A percentile compares a stretch with the other conserved stretches of the same genome.
These are phyloP conservation scores for Cryomyces antarcticus DNA, from an alignment of 495 filamentous ascomycete species.

Conservation along the genomic window DNA sequence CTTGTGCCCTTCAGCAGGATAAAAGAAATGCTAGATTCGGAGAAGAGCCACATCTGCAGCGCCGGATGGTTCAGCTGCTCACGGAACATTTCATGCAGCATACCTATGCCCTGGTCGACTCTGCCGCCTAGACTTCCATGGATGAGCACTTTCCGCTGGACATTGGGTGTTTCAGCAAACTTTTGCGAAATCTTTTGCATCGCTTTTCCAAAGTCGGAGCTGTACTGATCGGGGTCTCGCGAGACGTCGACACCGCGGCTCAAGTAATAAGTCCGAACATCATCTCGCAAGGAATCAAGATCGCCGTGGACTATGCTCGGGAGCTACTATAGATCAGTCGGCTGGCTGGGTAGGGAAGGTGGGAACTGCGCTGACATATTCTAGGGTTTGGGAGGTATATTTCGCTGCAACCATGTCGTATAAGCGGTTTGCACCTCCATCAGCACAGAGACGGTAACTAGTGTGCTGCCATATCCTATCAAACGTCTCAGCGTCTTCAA, in stretches of 20 bases:
- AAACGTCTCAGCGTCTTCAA: conserved; percentile 11
- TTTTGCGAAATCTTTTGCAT: conserved; percentile 35
- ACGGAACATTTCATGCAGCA: conserved; percentile 50
- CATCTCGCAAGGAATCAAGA: conserved; percentile 55
- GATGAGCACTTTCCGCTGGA: conserved; percentile 34
- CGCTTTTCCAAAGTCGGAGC: conserved; percentile 65
- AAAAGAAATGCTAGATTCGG: conserved; percentile 60
- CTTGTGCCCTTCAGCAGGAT: conserved; percentile 50
- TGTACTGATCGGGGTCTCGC: conserved; percentile 54
- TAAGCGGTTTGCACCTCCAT: conserved; percentile 76
- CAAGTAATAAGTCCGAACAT: conserved; percentile 39
- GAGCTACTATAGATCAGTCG: conserved; percentile 13
- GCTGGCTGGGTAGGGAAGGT: background rate
- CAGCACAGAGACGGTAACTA: conserved; percentile 41
- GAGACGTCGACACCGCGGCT: conserved; percentile 32
- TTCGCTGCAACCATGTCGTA: conserved; percentile 28
- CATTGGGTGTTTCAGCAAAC: background rate
- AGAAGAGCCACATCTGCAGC: conserved; percentile 33
- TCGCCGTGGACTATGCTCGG: conserved; percentile 67
- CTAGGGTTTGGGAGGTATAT: conserved; percentile 11
- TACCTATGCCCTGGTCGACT: conserved; percentile 78
- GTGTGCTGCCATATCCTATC: conserved; percentile 13
- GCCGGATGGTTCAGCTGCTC: conserved; percentile 14
- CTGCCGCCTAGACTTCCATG: conserved; percentile 75
- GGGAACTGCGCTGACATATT: background rate